phyloP scores from a whole-genome alignment of 192 early-diverging fungal species.

The Thamnidium elegans region DNA sequence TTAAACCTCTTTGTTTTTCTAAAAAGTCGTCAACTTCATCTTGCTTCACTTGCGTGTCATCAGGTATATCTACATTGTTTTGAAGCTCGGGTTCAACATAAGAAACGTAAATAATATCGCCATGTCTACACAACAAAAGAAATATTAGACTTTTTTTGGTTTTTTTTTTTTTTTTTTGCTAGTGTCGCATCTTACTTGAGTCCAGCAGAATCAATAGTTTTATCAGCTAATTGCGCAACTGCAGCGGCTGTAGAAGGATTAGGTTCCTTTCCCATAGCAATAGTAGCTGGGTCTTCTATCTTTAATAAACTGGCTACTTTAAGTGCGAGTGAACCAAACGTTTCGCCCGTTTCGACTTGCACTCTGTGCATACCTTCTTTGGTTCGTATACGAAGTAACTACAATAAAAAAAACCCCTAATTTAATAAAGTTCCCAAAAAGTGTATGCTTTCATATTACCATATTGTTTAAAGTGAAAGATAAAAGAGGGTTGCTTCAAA shows the following conservation, averaged over 20 bases:
- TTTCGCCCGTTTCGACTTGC: slow-evolving; percentile 54
- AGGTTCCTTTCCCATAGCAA: slow-evolving; percentile 2
- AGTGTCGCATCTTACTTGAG: slow-evolving; percentile 14
- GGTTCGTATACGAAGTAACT: slow-evolving; percentile 70
- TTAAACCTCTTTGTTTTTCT: slow-evolving; percentile 79
- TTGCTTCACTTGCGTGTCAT: slow-evolving; percentile 43
- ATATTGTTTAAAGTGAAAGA: too few relatives aligned
- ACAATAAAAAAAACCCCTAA: neutral
- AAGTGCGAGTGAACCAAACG: slow-evolving; percentile 43
- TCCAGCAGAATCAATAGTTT: slow-evolving; percentile 7
- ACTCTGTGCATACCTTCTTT: slow-evolving; percentile 69
- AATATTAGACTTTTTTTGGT: neutral
- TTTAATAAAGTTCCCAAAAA: too few relatives aligned
- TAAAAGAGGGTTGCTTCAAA: too few relatives aligned
- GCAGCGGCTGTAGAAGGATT: neutral
- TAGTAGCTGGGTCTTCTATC: neutral
- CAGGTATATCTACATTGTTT: slow-evolving; percentile 20
- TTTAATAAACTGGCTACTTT: slow-evolving; percentile 48
- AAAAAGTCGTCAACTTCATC: slow-evolving; percentile 79
- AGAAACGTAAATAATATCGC: slow-evolving; percentile 50
- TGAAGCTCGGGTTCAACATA: slow-evolving; percentile 33
- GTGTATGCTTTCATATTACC: too few relatives aligned
- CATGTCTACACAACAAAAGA: slow-evolving; percentile 38
- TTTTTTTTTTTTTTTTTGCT: neutral
- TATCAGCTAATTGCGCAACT: neutral